Percentiles rank a stretch among this genome's conserved stretches.
Evolutionary conservation across 2,329 filamentous ascomycete genomes (phyloP).

Genomic region (Corynespora cassiicola): DNA sequence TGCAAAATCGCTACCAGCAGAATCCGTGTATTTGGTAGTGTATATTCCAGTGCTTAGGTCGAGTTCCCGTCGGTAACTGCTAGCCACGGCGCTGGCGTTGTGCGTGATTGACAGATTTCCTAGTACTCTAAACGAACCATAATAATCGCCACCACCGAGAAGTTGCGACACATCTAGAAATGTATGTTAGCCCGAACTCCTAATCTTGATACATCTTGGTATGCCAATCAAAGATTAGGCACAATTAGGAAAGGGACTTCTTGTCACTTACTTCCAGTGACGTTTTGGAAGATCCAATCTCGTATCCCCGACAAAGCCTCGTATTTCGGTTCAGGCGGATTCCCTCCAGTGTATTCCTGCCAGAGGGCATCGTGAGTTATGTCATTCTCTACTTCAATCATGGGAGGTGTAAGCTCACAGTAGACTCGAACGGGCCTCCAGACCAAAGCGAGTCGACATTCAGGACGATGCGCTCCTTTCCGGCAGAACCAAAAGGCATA

Average conservation of each 20-base stretch:
- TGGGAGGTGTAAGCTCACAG: conserved; percentile 29
- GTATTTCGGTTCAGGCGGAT: conserved; percentile 46
- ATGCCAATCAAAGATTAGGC: too few species aligned
- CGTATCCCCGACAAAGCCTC: conserved; percentile 51
- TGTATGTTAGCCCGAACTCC: too few species aligned
- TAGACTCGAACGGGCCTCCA: conserved; percentile 56
- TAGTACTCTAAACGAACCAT: conserved; percentile 56
- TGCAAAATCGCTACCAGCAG: conserved; percentile 39
- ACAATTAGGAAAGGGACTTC: too few species aligned
- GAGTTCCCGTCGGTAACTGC: conserved; percentile 49
- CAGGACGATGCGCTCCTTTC: conserved; percentile 51
- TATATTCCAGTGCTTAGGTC: conserved; percentile 54
- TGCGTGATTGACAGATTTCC: conserved; percentile 55
- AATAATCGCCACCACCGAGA: conserved; percentile 47
- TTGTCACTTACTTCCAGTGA: conserved; percentile 52
- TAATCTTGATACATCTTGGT: too few species aligned
- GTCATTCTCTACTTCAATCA: not conserved
- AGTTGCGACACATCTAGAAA: too few species aligned
- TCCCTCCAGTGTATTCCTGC: conserved; percentile 56
- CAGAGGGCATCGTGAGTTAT: not conserved
- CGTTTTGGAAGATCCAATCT: conserved; percentile 57
- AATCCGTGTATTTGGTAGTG: conserved; percentile 30
- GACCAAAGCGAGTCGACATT: conserved; percentile 61
- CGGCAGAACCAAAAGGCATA: conserved; percentile 53
- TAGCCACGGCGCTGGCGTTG: conserved; percentile 25